These are phyloP conservation scores for Moniliella sp. DNA, from an alignment of 1,284 basidiomycete species.

Conservation along the genomic window DNA sequence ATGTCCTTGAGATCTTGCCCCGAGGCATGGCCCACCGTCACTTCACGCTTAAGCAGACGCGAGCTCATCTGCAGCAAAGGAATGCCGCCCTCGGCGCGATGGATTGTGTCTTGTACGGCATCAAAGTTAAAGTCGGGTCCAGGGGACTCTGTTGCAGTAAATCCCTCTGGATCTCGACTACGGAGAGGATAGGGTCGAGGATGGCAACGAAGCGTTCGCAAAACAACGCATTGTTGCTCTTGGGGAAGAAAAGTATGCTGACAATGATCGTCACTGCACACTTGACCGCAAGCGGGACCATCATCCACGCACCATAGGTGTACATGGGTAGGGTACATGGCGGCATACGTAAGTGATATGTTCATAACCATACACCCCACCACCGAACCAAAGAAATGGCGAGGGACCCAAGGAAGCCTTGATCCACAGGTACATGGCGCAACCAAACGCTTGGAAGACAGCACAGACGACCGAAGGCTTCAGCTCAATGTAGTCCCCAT, in stretches of 20 bases:
- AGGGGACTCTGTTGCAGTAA: conserved; percentile 39
- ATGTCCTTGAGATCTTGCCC: conserved; percentile 45
- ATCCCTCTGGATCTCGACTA: conserved; percentile 40
- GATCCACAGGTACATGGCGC: conserved; percentile 45
- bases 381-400: conserved; percentile 45
- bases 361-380: conserved; percentile 41
- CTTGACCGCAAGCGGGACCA: conserved; percentile 47
- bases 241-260: conserved; percentile 47
- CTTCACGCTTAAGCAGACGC: conserved; percentile 45
- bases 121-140: conserved; percentile 37
- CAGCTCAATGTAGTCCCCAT: conserved; percentile 10
- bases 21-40: conserved; percentile 45
- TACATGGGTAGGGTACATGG: conserved; percentile 52
- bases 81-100: conserved; percentile 43
- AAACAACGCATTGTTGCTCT: conserved; percentile 47
- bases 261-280: conserved; percentile 42
- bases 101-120: conserved; percentile 24
- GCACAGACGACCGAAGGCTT: conserved; percentile 46
- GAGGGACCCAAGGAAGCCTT: conserved; percentile 47
- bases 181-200: conserved; percentile 40
- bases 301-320: conserved; percentile 40
- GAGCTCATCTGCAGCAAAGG: conserved; percentile 41
- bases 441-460: conserved; percentile 49
- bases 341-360: conserved; percentile 45
- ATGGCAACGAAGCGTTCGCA: conserved; percentile 41